These are phyloP conservation scores for Tricholoma matsutake DNA, from an alignment of 768 basidiomycete genomes.

Conservation along the genomic window DNA sequence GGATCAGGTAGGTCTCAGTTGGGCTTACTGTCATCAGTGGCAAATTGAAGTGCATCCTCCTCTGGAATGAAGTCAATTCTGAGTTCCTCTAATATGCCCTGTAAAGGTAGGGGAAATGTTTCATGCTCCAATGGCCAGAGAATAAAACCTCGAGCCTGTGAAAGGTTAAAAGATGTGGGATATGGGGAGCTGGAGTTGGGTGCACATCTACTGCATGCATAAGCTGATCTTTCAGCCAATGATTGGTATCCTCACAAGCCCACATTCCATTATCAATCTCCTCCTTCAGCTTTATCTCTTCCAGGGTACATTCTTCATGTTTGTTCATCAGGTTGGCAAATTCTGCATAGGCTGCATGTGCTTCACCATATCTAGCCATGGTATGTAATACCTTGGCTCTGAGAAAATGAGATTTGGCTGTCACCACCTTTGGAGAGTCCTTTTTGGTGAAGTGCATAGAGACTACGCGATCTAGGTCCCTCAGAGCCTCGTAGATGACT, in stretches of 20 bases:
- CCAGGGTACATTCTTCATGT: background rate
- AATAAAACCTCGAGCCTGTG: background rate
- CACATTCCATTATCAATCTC: background rate
- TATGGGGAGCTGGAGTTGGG: background rate
- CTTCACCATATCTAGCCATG: background rate
- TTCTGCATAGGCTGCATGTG: background rate
- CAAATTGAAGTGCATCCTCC: background rate
- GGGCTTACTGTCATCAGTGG: background rate
- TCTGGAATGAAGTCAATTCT: background rate
- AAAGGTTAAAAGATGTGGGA: background rate
- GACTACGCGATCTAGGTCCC: background rate
- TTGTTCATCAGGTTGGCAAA: background rate
- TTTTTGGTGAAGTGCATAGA: background rate
- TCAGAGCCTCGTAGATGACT: background rate
- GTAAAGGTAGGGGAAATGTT: background rate
- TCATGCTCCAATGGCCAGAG: background rate
- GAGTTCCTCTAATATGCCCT: background rate
- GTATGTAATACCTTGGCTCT: background rate
- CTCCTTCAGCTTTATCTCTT: background rate
- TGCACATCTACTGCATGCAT: background rate
- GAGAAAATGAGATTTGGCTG: background rate
- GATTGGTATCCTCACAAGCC: background rate
- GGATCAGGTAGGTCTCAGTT: background rate
- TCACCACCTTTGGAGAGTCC: background rate
- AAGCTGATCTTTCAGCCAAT: background rate